Conservation (phyloP, 345 rosid species). For the Rhizophora apiculata region DNA sequence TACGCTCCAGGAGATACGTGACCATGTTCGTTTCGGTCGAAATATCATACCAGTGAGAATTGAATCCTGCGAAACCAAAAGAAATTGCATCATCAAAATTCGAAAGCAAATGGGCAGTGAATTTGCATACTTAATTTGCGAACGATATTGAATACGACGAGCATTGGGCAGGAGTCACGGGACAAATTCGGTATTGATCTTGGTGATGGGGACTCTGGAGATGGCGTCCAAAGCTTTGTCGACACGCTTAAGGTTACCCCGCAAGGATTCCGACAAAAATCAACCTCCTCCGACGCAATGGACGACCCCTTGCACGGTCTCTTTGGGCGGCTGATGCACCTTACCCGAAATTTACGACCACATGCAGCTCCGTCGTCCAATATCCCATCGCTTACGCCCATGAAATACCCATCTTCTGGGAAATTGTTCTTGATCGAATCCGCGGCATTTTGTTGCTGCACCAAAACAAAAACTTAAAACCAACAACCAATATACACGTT, state of each 20-base stretch:
- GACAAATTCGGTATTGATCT: conserved; percentile 32
- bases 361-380: conserved; percentile 43
- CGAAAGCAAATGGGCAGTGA: no score
- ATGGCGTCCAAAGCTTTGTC: conserved; percentile 29
- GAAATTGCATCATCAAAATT: no score
- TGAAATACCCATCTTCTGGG: conserved; percentile 26
- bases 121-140: no score
- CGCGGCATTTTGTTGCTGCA: conserved; percentile 32
- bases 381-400: conserved; percentile 30
- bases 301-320: conserved; percentile 29
- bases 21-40: no score
- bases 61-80: no score
- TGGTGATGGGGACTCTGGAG: conserved; percentile 14
- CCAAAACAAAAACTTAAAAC: no score
- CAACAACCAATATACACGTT: no score
- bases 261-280: conserved; percentile 25
- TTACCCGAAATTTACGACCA: conserved; percentile 23
- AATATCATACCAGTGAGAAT: no score
- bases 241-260: conserved; percentile 29
- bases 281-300: conserved; percentile 27
- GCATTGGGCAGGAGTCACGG: conserved; percentile 12
- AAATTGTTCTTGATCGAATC: conserved; percentile 21
- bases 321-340: conserved; percentile 37
- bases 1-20: no score
- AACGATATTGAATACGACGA: no score